Evolutionary conservation across 306 rosid genomes (phyloP), one percentile per base, ranked within the genome.

Genomic region (Sicyos edulis): DNA sequence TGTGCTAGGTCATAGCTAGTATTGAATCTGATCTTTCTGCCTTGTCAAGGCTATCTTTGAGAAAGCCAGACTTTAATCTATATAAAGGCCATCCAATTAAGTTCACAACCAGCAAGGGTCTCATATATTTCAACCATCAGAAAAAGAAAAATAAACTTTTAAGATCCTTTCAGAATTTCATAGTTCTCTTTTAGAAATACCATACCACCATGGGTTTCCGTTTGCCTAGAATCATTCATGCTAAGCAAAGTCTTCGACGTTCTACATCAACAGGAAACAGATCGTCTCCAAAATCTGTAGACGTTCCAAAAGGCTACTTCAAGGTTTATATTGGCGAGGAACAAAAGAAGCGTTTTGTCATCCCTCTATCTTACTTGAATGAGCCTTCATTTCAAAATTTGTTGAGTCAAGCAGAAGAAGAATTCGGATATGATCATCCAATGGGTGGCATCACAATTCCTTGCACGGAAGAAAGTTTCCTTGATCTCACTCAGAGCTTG

Each of bases 381-480:
- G 70, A 83, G 10, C 55, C 79, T 37, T 17, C 45, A 2, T 81
- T 84, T 58, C 83, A 79, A 74, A 80, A 84, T 5, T 29, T 81
- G 51, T 52, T 81, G 4, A 49, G 64, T 40, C 68, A 74, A 70
- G 66, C 78, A 1, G 76, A 76, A 54, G 74, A 83, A 59, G 81
- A 81, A 64, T 84, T 73, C 16, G 83, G 85, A 65, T 78, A 69
- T 71, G 34, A 76, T 74, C 78, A 84, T 81, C 83, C 85, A 4
- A 74, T 14, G 16, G 83, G 80, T 8, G 45, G 45, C 45, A 40
- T 40, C 8, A 40, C 45, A 40, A 40, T 83, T 81, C 37, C 42
- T 37, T 40, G 45, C 45, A 40, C 8, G 6, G 45, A 40, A 40
- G 45, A 40, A 40, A 7, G 8, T 40, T 40, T 40, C 9, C 37